Evolutionary conservation across 2,329 filamentous ascomycete species (phyloP), one percentile per base, ranked within the genome.

Genomic region (Chlorencoelia australis): DNA sequence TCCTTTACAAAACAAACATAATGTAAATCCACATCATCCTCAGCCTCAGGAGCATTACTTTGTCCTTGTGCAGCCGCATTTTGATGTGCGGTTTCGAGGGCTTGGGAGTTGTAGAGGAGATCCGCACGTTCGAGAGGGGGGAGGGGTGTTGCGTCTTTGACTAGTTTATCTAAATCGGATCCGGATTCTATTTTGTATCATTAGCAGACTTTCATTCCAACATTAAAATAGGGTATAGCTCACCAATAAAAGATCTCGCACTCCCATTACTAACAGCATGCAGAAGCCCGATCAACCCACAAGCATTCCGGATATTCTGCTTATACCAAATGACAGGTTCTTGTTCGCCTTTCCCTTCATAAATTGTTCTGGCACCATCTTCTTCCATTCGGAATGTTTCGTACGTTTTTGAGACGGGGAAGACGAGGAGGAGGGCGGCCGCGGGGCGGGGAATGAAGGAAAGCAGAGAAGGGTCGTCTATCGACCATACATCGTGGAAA

Each of bases 231-330:
- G 13, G 24, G 19, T 4, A 0, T 1, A 87, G 83, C 59, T 94
- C 94, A 51, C 83, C 75, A 52, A 96, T 94, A 0, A 88, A 95
- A 61, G 94, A 81, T 76, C 47, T 73, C 2, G 84, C 79, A 2
- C 69, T 68, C 0, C 88, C 88, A 59, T 96, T 98, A 33, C 71
- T 73, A 0, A 85, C 75, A 17, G 81, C 82, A 57, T 98, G 91
- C 34, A 96, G 59, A 19, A 98, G 63, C 0, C 84, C 89, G 67
- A 95, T 94, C 32, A 95, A 64, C 0, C 91, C 91, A 59, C 91
- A 98, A 0, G 91, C 87, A 59, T 96, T 95, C 46, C 83, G 74
- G 51, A 96, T 95, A 0, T 89, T 96, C 64, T 96, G 91, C 49
- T 77, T 84, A 68, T 88, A 96, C 91, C 91, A 98, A 3, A 94